Conservation (phyloP, 331 rosid genomes). For the Pyracantha coccinea region DNA sequence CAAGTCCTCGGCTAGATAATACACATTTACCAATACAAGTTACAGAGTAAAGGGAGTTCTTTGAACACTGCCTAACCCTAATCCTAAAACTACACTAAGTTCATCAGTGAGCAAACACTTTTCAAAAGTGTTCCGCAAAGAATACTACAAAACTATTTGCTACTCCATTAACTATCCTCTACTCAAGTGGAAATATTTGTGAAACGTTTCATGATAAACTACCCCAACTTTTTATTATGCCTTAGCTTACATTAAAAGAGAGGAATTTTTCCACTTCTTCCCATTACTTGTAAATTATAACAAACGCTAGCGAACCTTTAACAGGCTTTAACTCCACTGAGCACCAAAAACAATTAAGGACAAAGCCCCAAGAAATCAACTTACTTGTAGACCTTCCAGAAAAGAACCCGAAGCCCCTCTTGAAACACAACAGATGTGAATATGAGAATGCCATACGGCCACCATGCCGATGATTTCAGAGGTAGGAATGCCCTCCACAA, state of each 20-base stretch:
- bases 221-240: not conserved
- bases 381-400: slow-evolving; percentile 72
- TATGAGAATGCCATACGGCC: slow-evolving; percentile 70
- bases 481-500: slow-evolving; percentile 88
- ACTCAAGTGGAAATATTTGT: not conserved
- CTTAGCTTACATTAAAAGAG: not conserved
- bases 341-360: not conserved
- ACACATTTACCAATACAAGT: not conserved
- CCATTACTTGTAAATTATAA: not conserved
- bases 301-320: not conserved
- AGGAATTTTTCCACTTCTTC: not conserved
- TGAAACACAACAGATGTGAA: slow-evolving; percentile 71
- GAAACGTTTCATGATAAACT: not conserved
- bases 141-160: not conserved
- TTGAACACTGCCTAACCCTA: not conserved
- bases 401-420: slow-evolving; percentile 75
- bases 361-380: not conserved
- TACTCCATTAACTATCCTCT: not conserved
- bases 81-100: not conserved
- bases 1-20: not conserved
- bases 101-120: not conserved
- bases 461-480: slow-evolving; percentile 39
- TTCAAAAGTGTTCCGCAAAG: not conserved
- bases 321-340: not conserved
- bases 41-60: too few species aligned